These are phyloP conservation scores for Rheum nobile DNA, from an alignment of 148 eudicot species.

Conservation along the genomic window DNA sequence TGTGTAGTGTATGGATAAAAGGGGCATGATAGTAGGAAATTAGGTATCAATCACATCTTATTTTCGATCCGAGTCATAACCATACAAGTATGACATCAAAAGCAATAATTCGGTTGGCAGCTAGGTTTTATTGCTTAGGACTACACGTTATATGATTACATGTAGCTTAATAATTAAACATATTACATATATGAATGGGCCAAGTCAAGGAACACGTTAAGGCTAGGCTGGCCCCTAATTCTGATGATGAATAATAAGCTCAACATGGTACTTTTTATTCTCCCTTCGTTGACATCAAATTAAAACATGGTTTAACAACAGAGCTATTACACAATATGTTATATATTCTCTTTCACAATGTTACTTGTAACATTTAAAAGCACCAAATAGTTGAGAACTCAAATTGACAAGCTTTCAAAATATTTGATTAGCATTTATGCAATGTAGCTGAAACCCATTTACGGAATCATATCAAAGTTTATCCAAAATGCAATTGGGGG, in stretches of 20 bases:
- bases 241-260: background rate
- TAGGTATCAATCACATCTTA: background rate
- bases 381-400: no score
- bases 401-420: no score
- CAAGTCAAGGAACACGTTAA: background rate
- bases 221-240: background rate
- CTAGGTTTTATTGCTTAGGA: background rate
- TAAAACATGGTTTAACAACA: background rate
- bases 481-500: background rate
- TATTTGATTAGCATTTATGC: no score
- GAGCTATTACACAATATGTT: background rate
- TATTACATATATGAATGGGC: background rate
- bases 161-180: background rate
- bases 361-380: no score
- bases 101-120: background rate
- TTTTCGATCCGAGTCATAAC: background rate
- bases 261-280: background rate
- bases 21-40: background rate
- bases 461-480: background rate
- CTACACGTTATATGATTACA: conserved; percentile 1
- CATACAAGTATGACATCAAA: background rate
- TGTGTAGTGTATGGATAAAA: background rate
- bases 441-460: no score
- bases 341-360: no score
- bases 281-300: background rate